Base-by-base conservation (phyloP, 2,329 filamentous ascomycete species). In the Gnomoniopsis sp. region DNA sequence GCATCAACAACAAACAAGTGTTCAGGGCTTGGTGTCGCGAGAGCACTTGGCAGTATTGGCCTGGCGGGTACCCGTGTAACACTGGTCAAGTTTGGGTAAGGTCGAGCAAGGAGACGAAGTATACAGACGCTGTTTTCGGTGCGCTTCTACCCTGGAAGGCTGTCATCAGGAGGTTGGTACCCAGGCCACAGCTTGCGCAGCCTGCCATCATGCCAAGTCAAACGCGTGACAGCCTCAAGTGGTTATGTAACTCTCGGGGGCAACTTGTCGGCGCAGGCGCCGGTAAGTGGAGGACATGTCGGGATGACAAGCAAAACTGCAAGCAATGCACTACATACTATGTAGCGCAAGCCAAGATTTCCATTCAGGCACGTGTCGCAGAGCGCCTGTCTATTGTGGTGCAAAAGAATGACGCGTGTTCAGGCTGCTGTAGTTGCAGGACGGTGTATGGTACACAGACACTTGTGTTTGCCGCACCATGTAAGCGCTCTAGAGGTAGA, bases 171-270 rank as follows among this genome's bases (percentile, higher is more conserved):
- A 26, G 10, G 17, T 44, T 10, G 41, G 41, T 4, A n/a, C 17
- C 41, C 15, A 44, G 17, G 17, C 41, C 41, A 44, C 49, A 19
- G 21, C 34, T 30, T 49, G 38, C 23, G 46, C 34, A 49, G 56
- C 56, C 43, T 52, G 36, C 23, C 17, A 21, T 41, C 36, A 19
- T 46, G 57, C 57, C 57, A 55, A 59, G 57, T 59, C 57, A 59
- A 59, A 59, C 57, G 38, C 49, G 57, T 55, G 57, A 46, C 57
- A 59, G 47, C 47, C 34, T 23, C 21, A 10, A 44, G 41, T n/a
- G 36, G 36, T 11, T 41, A 3, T n/a, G 36, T n/a, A 41, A 41
- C 14, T n/a, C 14, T n/a, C 3, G 14, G 14, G 36, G 36, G 14
- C 6, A 4, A 41, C 3, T 3, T 11, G 17, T 15, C 36, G 14